Base-by-base conservation (phyloP, 1,284 basidiomycete genomes). In the Malassezia nana region DNA sequence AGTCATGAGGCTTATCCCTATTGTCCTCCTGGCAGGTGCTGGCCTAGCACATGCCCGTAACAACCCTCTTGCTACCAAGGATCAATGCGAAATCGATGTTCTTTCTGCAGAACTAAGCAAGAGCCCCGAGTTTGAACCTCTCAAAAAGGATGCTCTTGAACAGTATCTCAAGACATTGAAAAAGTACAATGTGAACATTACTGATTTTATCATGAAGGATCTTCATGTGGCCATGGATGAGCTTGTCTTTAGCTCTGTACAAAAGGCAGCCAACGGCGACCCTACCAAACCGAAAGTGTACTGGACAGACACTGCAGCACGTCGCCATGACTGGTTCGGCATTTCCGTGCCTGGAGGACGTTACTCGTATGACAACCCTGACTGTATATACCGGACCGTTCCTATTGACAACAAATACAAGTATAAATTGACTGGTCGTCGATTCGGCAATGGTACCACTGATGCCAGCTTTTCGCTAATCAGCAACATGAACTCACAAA, bases 321-420 rank as follows among this genome's bases (percentile, higher is more conserved):
- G 54, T 22, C 29, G 33, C 10, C 54, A 51, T 16, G 29, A 50
- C 28, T 50, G 48, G 54, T 51, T 46, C 24, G 43, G 35, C n/a
- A 35, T 51, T 12, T 15, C 29, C 8, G 54, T 56, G 26, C 32
- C 35, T 2, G 54, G 54, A 13, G 35, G 48, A 0, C 54, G 54
- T 18, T 56, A 56, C 38, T 56, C 54, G 22, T 56, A 56, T 31
- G 54, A 56, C 39, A 56, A 56, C 31, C 54, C 54, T 9, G 54
- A 56, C 50, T 51, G 54, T 29, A 45, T 56, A 18, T 56, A 56
- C 35, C 48, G 54, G 8, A 35, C 26, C 8, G 30, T 56, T 9
- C 54, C 54, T 10, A 51, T 56, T 10, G 42, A 39, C 44, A 26
- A n/a, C 48, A 40, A 56, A n/a, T 46, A 56, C 43, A 56, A 25